Evolutionary conservation across 2,329 filamentous ascomycete genomes (phyloP).

Genomic region (Chaetomiaceae sp.): DNA sequence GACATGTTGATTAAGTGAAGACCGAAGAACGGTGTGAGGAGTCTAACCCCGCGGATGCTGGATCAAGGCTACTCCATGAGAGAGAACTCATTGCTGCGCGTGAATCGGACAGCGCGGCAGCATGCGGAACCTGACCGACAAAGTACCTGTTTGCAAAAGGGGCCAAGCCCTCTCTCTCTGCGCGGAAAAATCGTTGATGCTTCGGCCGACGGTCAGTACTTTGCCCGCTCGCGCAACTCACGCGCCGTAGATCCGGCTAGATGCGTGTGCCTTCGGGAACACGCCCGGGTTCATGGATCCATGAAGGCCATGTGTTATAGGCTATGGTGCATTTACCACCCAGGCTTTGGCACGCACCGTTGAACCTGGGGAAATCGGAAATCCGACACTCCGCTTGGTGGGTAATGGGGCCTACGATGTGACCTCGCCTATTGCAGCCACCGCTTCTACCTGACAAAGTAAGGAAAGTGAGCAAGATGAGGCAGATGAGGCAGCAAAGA

Average conservation of each 20-base stretch:
- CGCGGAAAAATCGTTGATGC: not conserved
- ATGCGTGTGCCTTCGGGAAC: not conserved
- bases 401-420: not conserved
- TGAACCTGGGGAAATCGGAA: not conserved
- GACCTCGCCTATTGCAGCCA: not conserved
- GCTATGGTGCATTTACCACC: not conserved
- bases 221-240: not conserved
- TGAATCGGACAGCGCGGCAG: too few relatives aligned
- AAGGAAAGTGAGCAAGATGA: not conserved
- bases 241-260: too few relatives aligned
- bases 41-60: too few relatives aligned
- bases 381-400: not conserved
- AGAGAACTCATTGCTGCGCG: too few relatives aligned
- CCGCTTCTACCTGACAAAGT: not conserved
- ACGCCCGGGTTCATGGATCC: not conserved
- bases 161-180: too few relatives aligned
- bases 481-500: too few relatives aligned
- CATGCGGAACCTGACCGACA: too few relatives aligned
- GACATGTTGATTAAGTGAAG: too few relatives aligned
- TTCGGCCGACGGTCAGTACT: not conserved
- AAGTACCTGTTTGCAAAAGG: too few relatives aligned
- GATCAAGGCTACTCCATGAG: too few relatives aligned
- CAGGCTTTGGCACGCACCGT: not conserved
- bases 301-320: not conserved
- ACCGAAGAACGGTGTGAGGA: too few relatives aligned